A percentile compares a stretch with the other conserved stretches of the same genome.
Evolutionary conservation across 257 asterid species (phyloP).

Genomic region (Lithospermum erythrorhizon): DNA sequence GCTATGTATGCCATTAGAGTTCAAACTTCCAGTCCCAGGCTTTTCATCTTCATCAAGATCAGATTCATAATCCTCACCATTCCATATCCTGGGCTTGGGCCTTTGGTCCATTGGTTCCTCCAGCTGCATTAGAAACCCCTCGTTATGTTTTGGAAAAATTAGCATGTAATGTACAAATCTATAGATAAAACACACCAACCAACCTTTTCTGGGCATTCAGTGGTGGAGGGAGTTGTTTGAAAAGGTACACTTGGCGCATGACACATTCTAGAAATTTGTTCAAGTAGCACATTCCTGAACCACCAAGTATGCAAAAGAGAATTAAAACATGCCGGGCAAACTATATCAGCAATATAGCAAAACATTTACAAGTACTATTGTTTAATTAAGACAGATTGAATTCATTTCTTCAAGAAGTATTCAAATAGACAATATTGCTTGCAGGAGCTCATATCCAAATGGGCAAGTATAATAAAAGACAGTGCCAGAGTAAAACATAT

Average conservation of each 20-base stretch:
- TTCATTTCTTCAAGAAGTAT: too few relatives aligned
- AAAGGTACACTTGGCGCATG: slow-evolving; percentile 82
- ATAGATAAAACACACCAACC: slow-evolving; percentile 1
- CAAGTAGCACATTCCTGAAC: slow-evolving; percentile 67
- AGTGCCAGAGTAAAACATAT: not conserved
- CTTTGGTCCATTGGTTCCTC: slow-evolving; percentile 73
- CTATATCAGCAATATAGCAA: too few relatives aligned
- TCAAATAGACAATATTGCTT: too few relatives aligned
- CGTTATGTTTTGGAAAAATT: slow-evolving; percentile 10
- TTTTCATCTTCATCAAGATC: slow-evolving; percentile 57
- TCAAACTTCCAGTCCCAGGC: slow-evolving; percentile 33
- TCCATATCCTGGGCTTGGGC: slow-evolving; percentile 84
- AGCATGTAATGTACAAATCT: not conserved
- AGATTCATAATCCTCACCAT: slow-evolving; percentile 60
- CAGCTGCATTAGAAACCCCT: slow-evolving; percentile 27
- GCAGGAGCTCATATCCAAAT: not conserved
- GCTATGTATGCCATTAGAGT: slow-evolving; percentile 21
- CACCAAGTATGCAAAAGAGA: slow-evolving; percentile 8
- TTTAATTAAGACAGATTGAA: too few relatives aligned
- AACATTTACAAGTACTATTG: too few relatives aligned
- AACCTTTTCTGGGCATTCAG: slow-evolving; percentile 74
- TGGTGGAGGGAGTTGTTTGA: slow-evolving; percentile 53
- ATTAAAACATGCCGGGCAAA: too few relatives aligned
- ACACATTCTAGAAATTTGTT: slow-evolving; percentile 59
- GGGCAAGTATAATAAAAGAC: not conserved